Conservation (phyloP, 2,329 filamentous ascomycete genomes). For the Epichloe typhina region DNA sequence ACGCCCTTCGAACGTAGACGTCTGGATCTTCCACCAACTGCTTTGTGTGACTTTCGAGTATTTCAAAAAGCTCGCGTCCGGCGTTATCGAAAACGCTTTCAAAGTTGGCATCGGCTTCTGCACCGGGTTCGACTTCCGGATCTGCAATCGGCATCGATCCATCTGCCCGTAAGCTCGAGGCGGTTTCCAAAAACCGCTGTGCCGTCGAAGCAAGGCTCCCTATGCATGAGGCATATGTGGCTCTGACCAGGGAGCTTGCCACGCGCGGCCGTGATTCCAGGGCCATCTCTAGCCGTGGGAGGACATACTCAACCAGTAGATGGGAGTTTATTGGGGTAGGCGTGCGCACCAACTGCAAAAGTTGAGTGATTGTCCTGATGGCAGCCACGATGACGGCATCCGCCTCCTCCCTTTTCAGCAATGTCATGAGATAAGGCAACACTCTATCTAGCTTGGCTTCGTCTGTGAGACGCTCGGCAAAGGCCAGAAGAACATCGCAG, state of each 20-base stretch:
- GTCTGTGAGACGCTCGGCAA: conserved; percentile 81
- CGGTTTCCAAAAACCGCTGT: conserved; percentile 75
- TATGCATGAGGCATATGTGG: conserved; percentile 85
- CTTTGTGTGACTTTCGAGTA: conserved; percentile 83
- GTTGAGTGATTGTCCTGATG: conserved; percentile 74
- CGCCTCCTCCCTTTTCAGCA: conserved; percentile 62
- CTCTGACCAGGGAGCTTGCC: conserved; percentile 63
- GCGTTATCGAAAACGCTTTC: conserved; percentile 80
- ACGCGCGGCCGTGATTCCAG: conserved; percentile 29
- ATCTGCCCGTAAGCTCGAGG: conserved; percentile 74
- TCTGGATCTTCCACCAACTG: conserved; percentile 78
- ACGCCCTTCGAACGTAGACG: conserved; percentile 75
- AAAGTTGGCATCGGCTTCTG: conserved; percentile 54
- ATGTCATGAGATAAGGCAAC: conserved; percentile 72
- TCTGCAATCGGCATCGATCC: conserved; percentile 67
- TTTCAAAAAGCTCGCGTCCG: conserved; percentile 65
- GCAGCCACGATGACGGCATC: conserved; percentile 79
- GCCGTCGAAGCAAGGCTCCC: conserved; percentile 81
- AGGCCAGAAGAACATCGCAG: conserved; percentile 83
- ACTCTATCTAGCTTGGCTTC: conserved; percentile 92
- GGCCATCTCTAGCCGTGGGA: conserved; percentile 47
- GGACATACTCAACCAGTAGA: conserved; percentile 54
- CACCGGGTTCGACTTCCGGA: conserved; percentile 63
- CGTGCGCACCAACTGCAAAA: conserved; percentile 76
- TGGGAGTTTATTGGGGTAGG: conserved; percentile 67